Base-by-base conservation (phyloP, 805 yeast species). In the Clavispora asparagi region DNA sequence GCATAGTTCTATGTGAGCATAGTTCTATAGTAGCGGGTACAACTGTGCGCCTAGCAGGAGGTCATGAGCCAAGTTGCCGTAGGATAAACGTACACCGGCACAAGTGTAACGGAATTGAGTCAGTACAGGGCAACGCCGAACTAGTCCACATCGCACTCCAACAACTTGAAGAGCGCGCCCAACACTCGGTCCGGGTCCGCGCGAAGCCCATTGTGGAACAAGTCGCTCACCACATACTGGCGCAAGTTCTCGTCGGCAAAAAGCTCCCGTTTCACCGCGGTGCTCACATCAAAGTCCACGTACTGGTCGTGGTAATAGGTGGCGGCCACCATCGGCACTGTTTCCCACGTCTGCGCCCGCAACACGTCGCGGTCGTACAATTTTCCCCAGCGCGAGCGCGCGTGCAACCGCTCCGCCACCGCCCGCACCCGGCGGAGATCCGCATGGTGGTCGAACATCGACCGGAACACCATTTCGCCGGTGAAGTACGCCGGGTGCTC, bases 391-490 rank as follows among this genome's bases (percentile, higher is more conserved):
- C 54, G 47, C 7, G 52, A 52, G 47, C 69, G 57, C 3, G 46
- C 42, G 45, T 70, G 74, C 40, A 71, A 56, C 3, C 61, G 65
- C 40, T 61, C 23, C 1, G 81, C 78, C 48, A 79, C 63, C 2
- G 56, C 54, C 44, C 69, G 67, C 38, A 80, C 62, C 13, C 60
- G 60, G 6, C 55, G 46, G 36, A 79, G 63, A 50, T 74, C 79
- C 0, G 59, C 57, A 50, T 67, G 78, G 51, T 78, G 82, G 31
- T 74, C 76, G 48, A 57, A 71, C 76, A 77, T 77, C 12, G 74
- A 71, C 49, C 71, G 70, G 60, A 59, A 78, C 39, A 78, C 78
- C 81, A 78, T 77, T 50, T 79, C 83, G 11, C 82, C 80, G 3
- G 81, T 77, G 57, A 77, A 77, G 47, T 58, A 77, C 4, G 73